Conservation (phyloP, 2,329 filamentous ascomycete species). For the Trichothecium roseum region DNA sequence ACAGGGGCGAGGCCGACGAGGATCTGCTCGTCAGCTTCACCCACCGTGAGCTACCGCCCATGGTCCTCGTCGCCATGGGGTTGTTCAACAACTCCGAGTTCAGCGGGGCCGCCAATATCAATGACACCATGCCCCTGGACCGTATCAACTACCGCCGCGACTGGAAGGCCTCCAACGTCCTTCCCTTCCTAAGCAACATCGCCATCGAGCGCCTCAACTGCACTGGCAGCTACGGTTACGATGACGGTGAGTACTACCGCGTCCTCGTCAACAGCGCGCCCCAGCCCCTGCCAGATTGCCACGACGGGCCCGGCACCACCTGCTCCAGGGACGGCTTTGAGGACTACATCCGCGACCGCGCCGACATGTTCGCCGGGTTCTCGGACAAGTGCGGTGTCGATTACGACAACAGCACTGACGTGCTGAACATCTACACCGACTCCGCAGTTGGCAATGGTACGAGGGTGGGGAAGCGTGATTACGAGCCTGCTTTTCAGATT, state of each 20-base stretch:
- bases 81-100: slow-evolving; percentile 59
- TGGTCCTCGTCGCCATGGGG: slow-evolving; percentile 55
- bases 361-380: slow-evolving; percentile 26
- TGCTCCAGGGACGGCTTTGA: slow-evolving; percentile 29
- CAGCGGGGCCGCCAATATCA: slow-evolving; percentile 37
- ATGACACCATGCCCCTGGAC: slow-evolving; percentile 54
- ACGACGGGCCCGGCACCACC: slow-evolving; percentile 30
- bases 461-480: slow-evolving; percentile 4
- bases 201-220: slow-evolving; percentile 57
- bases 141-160: slow-evolving; percentile 51
- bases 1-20: slow-evolving; percentile 23
- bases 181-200: slow-evolving; percentile 57
- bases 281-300: slow-evolving; percentile 29
- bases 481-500: no score
- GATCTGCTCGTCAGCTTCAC: slow-evolving; percentile 60
- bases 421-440: slow-evolving; percentile 20
- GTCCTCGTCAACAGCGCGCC: slow-evolving; percentile 32
- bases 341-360: slow-evolving; percentile 25
- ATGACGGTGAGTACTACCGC: slow-evolving; percentile 39
- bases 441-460: slow-evolving; percentile 15
- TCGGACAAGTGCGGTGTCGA: slow-evolving; percentile 25
- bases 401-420: slow-evolving; percentile 23
- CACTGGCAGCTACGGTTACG: slow-evolving; percentile 41
- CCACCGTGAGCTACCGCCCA: slow-evolving; percentile 57
- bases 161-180: slow-evolving; percentile 52